Percentiles rank a stretch among this genome's conserved stretches.
These are phyloP conservation scores for Talaromyces sp. DNA, from an alignment of 2,329 filamentous ascomycete genomes.

Conservation along the genomic window DNA sequence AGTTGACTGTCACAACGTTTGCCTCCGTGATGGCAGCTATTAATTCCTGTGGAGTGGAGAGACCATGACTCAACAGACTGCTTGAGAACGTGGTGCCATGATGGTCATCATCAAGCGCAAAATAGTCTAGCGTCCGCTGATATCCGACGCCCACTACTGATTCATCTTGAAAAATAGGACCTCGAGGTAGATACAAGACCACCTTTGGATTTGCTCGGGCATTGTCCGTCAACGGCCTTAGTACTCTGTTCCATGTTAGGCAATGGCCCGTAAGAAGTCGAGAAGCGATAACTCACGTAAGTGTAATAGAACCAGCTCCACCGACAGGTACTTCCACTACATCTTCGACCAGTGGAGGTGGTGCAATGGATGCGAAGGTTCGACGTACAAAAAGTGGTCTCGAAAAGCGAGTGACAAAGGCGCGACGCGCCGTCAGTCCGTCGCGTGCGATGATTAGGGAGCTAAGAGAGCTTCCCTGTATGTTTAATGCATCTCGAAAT, in stretches of 20 bases:
- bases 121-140: slow-evolving; percentile 5
- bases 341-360: slow-evolving; percentile 12
- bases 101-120: background rate
- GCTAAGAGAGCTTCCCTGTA: background rate
- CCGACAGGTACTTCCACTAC: slow-evolving; percentile 17
- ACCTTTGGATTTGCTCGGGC: slow-evolving; percentile 9
- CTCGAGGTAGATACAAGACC: slow-evolving; percentile 18
- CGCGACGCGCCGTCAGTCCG: slow-evolving; percentile 13
- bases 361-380: slow-evolving; percentile 11
- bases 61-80: background rate
- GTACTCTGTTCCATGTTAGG: background rate
- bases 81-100: background rate
- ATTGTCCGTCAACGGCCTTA: slow-evolving; percentile 3
- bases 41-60: slow-evolving; percentile 23
- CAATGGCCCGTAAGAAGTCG: background rate
- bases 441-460: background rate
- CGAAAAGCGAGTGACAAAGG: background rate
- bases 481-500: background rate
- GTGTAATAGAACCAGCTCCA: slow-evolving; percentile 15
- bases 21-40: slow-evolving; percentile 33
- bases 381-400: background rate
- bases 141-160: background rate
- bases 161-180: slow-evolving; percentile 10
- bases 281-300: slow-evolving; percentile 3
- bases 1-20: slow-evolving; percentile 41